Evolutionary conservation across 2,329 filamentous ascomycete species (phyloP), one percentile per base, ranked within the genome.

Genomic region (Aspergillus fijiensis): DNA sequence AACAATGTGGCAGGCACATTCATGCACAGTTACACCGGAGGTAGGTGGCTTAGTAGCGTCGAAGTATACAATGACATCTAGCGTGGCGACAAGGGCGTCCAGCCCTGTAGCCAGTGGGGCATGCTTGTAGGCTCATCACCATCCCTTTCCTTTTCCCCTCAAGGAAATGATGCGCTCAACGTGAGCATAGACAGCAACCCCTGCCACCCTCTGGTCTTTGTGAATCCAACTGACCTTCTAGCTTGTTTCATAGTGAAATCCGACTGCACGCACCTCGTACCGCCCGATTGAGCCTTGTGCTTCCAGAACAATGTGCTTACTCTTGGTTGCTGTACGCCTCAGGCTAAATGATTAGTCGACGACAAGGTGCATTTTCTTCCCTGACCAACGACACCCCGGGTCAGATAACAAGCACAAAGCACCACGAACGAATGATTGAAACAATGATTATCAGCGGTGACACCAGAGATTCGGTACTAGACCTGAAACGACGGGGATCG

Each of bases 181-280:
- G 16, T 19, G n/a, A 48, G 31, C 52, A 49, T 35, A 5, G 23
- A 50, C 21, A 12, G 11, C 23, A 29, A 29, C 14, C 23, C 49
- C 25, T 48, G 52, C 12, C 25, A n/a, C 39, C 52, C 27, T 48
- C 3, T 19, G 19, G 42, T 33, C 29, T 33, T 48, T 10, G 19
- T 23, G 27, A 21, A 35, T 55, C 25, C 53, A 45, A 55, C 42
- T 23, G 42, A 47, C 31, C 45, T 35, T 25, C 51, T 62, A 57
- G 57, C 50, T 55, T 57, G 57, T 62, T 62, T 62, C 60, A 62
- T 51, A 25, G 42, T 21, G 60, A n/a, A 23, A 57, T 60, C 60
- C 60, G 57, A 39, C 14, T 21, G 45, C 48, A 31, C 27, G 53
- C 48, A 31, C 27, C 27, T 53, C 35, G 51, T 31, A 33, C 53